Evolutionary conservation across 805 yeast species (phyloP).

Genomic region (Candida boidinii): DNA sequence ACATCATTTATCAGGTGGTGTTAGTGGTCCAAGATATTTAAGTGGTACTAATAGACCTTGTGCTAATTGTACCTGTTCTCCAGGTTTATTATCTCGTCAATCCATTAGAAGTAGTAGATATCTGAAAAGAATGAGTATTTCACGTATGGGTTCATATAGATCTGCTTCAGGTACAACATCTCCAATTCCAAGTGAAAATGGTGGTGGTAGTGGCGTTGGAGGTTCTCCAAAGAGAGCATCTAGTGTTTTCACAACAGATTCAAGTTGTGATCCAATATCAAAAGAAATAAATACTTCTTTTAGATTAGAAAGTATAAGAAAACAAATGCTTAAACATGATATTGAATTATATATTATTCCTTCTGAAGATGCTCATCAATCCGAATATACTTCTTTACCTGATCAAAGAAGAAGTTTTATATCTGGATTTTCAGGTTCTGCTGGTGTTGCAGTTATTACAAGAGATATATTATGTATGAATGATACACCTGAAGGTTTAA

Average conservation of each 20-base stretch:
- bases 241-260: conserved; percentile 8
- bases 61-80: conserved; percentile 75
- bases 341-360: conserved; percentile 63
- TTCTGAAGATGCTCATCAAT: conserved; percentile 56
- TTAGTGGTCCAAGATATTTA: conserved; percentile 9
- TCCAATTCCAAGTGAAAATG: conserved; percentile 9
- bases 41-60: conserved; percentile 38
- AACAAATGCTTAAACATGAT: conserved; percentile 47
- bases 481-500: conserved; percentile 42
- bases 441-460: conserved; percentile 52
- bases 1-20: background rate
- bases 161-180: too few species aligned
- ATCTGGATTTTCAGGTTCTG: conserved; percentile 53
- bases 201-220: conserved; percentile 10
- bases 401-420: conserved; percentile 52
- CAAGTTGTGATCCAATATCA: conserved; percentile 9
- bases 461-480: conserved; percentile 44
- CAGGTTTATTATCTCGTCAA: conserved; percentile 66
- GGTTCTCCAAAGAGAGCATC: too few species aligned
- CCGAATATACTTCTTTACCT: conserved; percentile 45
- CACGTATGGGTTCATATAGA: background rate
- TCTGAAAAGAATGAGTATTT: conserved; percentile 20
- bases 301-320: conserved; percentile 53
- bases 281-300: conserved; percentile 48
- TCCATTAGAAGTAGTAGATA: conserved; percentile 49